Base-by-base conservation (phyloP, 2,329 filamentous ascomycete species). In the Boeremia exigua region DNA sequence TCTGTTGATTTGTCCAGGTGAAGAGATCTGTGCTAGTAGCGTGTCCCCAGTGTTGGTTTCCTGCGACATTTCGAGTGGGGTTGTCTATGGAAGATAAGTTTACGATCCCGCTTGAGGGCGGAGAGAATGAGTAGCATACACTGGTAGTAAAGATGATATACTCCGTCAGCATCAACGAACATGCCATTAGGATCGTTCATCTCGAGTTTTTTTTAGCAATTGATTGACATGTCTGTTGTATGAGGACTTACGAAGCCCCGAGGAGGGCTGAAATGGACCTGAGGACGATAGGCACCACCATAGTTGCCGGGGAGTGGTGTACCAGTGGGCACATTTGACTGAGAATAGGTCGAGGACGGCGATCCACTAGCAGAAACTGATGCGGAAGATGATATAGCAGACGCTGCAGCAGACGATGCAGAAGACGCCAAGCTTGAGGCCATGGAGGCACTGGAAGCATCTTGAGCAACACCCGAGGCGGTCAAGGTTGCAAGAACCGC, bases 31-130 rank as follows among this genome's bases (percentile, higher is more conserved):
- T 65, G 29, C 82, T 85, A 1, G 86, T 88, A 2, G 86, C 86
- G 64, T 89, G 86, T 9, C 87, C 86, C 87, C 86, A 89, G 62
- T 88, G 85, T 64, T 88, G 82, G 56, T 86, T 85, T 1, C 84
- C 85, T 6, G 76, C 82, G 0, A 82, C 78, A 7, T 75, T 71
- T 2, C 67, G 79, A 0, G 77, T 77, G 1, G 82, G 81, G 51
- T 84, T 83, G 61, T 82, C 79, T 81, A n/a, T 15, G 56, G 58
- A 55, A 39, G 6, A 25, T 15, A 2, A n/a, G 15, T 27, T 7
- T 25, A 6, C 2, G 19, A 10, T n/a, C 4, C 14, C 6, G 23
- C 37, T 25, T n/a, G 14, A 39, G 12, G 37, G 8, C 4, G 11
- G 11, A 8, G 14, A 27, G 10, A 5, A 3, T 8, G 10, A 1